A percentile compares a stretch with the other conserved stretches of the same genome.
Evolutionary conservation across 257 asterid genomes (phyloP).

Genomic region (Hygrophila difformis): DNA sequence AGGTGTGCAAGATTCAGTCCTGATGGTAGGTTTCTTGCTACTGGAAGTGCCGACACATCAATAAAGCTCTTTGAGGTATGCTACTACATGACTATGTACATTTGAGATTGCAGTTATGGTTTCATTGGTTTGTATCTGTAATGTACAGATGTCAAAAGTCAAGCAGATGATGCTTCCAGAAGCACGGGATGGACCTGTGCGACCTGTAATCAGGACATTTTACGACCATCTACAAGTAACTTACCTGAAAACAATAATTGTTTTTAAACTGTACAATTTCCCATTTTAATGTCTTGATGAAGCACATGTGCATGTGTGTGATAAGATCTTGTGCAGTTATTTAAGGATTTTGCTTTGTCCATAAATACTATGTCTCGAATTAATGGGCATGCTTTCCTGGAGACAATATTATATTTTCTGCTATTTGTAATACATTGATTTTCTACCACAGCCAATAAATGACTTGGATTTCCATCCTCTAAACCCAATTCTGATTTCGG

Average conservation of each 20-base stretch:
- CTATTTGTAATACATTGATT: conserved; percentile 21
- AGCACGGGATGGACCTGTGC: conserved; percentile 51
- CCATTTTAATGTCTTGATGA: conserved; percentile 4
- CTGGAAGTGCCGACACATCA: conserved; percentile 84
- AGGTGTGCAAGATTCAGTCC: conserved; percentile 87
- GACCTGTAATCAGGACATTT: conserved; percentile 65
- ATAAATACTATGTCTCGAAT: conserved; percentile 1
- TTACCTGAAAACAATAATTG: conserved; percentile 16
- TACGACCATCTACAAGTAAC: conserved; percentile 71
- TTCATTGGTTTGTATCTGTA: conserved; percentile 13
- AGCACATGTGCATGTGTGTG: conserved; percentile 4
- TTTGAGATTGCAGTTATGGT: conserved; percentile 13
- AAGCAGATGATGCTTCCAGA: conserved; percentile 80
- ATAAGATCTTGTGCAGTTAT: conserved; percentile 1
- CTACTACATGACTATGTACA: conserved; percentile 8
- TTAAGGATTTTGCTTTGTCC: conserved; percentile 5
- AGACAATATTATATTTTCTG: conserved; percentile 2
- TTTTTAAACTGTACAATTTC: not conserved
- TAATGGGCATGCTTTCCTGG: conserved; percentile 10
- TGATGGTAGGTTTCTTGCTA: conserved; percentile 83
- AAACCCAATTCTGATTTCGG: conserved; percentile 65
- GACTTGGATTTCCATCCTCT: conserved; percentile 93
- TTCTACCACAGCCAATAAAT: conserved; percentile 67
- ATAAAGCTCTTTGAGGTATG: conserved; percentile 71
- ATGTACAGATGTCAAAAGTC: conserved; percentile 47